phyloP scores from a whole-genome alignment of 352 stramenopile species.

The Phytophthora aleatoria region DNA sequence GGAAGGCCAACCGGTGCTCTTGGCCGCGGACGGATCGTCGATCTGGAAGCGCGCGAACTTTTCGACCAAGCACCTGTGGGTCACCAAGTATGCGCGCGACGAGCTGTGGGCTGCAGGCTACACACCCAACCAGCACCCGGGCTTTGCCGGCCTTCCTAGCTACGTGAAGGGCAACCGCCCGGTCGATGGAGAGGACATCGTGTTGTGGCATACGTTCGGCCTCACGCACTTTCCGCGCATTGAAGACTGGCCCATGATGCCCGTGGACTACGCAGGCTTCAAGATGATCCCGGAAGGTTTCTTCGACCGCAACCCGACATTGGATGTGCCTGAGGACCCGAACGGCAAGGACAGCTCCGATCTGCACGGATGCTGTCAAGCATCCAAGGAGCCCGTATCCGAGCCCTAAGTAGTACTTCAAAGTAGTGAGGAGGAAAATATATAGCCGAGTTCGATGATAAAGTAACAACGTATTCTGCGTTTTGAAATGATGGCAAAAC shows the following conservation, averaged over 20 bases:
- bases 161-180: constrained; percentile 62
- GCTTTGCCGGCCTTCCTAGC: constrained; percentile 49
- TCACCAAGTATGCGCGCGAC: constrained; percentile 63
- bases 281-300: constrained; percentile 71
- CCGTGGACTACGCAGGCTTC: constrained; percentile 71
- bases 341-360: constrained; percentile 45
- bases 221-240: constrained; percentile 67
- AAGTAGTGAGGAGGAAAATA: background rate
- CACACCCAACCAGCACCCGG: constrained; percentile 65
- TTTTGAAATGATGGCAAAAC: background rate
- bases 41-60: constrained; percentile 70
- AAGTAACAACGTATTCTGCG: background rate
- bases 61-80: constrained; percentile 72
- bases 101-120: constrained; percentile 75
- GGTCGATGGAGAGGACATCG: constrained; percentile 63
- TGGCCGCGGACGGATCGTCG: constrained; percentile 54
- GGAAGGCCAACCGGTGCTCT: constrained; percentile 52
- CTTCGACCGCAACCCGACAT: constrained; percentile 59
- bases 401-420: constrained; percentile 16
- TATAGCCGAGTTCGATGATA: background rate
- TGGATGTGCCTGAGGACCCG: constrained; percentile 45
- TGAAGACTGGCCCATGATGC: constrained; percentile 81
- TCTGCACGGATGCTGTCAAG: constrained; percentile 31
- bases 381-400: constrained; percentile 6
- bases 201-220: constrained; percentile 81